phyloP scores from a whole-genome alignment of 768 basidiomycete genomes.

The Lenzites betulinus region DNA sequence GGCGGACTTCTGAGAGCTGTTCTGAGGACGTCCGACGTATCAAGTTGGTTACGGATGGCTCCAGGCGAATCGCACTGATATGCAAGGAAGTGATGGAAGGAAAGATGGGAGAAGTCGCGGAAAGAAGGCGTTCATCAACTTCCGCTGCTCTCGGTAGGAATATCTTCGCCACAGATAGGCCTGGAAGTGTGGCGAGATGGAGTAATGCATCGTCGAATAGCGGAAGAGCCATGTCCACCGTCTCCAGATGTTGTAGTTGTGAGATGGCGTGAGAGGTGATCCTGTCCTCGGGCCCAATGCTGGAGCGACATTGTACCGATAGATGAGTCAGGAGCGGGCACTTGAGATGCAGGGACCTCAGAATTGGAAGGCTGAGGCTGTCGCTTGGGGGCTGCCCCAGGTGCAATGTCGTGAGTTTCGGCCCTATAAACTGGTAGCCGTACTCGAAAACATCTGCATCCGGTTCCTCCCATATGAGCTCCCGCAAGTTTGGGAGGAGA shows the following conservation, averaged over 20 bases:
- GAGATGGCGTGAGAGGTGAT: constrained; percentile 7
- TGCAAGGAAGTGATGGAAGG: constrained; percentile 7
- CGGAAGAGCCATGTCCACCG: constrained; percentile 12
- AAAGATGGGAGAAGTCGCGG: constrained; percentile 3
- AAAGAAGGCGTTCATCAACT: constrained; percentile 6
- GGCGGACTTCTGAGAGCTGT: constrained; percentile 11
- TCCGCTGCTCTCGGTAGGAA: constrained; percentile 7
- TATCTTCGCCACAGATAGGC: constrained; percentile 12
- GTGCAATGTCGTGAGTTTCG: constrained; percentile 18
- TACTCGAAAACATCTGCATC: constrained; percentile 24
- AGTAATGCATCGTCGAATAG: constrained; percentile 12
- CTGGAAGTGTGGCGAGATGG: constrained; percentile 8
- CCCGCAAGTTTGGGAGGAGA: constrained; percentile 13
- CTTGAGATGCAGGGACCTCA: constrained; percentile 10
- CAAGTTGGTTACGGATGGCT: constrained; percentile 1
- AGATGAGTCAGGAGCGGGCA: constrained; percentile 12
- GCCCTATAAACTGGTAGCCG: constrained; percentile 12
- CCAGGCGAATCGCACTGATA: constrained; percentile 8
- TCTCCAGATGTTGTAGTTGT: constrained; percentile 13
- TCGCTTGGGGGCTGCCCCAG: constrained; percentile 20
- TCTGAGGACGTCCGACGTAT: constrained; percentile 10
- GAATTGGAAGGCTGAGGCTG: constrained; percentile 13
- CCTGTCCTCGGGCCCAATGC: constrained; percentile 13
- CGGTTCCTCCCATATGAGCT: constrained; percentile 21
- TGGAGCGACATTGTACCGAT: constrained; percentile 18